A percentile compares a stretch with the other conserved stretches of the same genome.
phyloP scores from a whole-genome alignment of 192 early-diverging fungal species.

The Physocladia obscura region DNA sequence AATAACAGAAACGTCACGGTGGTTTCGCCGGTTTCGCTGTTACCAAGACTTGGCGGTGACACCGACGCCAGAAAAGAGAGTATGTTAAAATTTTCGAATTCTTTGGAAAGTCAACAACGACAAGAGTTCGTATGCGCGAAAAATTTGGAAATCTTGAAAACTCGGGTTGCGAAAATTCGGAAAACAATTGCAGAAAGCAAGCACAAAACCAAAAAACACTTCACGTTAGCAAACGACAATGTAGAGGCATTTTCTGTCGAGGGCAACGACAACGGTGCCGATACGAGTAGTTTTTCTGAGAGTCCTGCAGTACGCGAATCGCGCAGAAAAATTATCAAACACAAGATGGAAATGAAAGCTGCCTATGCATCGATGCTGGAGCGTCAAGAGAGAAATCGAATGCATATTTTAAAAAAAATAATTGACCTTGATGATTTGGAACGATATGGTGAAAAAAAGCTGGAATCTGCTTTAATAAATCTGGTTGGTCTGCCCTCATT shows the following conservation, averaged over 20 bases:
- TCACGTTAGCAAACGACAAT: neutral
- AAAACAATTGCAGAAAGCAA: constrained; percentile 15
- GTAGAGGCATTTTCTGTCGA: neutral
- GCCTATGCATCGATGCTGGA: neutral
- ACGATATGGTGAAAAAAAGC: constrained; percentile 3
- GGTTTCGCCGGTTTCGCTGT: too few relatives aligned
- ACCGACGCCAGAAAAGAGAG: too few relatives aligned
- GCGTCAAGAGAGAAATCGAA: constrained; percentile 1
- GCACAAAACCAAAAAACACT: too few relatives aligned
- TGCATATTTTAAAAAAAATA: constrained; percentile 5
- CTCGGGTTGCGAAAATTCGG: constrained; percentile 24
- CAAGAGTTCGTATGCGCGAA: neutral
- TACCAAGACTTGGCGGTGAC: too few relatives aligned
- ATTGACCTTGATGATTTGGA: neutral
- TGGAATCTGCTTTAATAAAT: too few relatives aligned
- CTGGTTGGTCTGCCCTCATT: too few relatives aligned
- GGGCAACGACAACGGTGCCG: too few relatives aligned
- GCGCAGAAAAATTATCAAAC: neutral
- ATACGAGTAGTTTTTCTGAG: constrained; percentile 24
- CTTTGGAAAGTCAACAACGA: too few relatives aligned
- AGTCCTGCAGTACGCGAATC: constrained; percentile 13
- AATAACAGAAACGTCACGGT: too few relatives aligned
- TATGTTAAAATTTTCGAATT: too few relatives aligned
- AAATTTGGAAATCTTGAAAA: constrained; percentile 6
- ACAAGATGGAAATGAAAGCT: constrained; percentile 6